Evolutionary conservation across 2,329 filamentous ascomycete species (phyloP), one percentile per base, ranked within the genome.

Genomic region (Fusarium hainanense): DNA sequence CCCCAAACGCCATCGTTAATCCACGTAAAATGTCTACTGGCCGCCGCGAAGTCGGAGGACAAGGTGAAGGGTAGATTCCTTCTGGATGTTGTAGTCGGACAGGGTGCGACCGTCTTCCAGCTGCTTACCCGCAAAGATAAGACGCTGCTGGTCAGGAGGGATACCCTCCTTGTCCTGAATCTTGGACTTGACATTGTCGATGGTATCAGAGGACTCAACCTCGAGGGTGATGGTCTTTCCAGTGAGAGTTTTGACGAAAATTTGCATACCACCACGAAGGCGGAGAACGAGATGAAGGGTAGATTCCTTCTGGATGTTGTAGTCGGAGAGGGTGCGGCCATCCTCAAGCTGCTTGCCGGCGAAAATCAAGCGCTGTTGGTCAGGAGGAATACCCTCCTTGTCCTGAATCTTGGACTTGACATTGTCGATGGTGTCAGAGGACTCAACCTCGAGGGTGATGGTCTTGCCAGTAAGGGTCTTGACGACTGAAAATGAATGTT

Each of bases 401-500:
- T 98, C 94, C 82, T 98, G 94, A 44, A 98, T 98, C 88, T 98
- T 98, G 52, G 88, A 90, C 89, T 98, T 98, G 41, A 98, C 94
- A 68, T 97, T 97, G 85, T 97, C 94, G 82, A 97, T 97, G 42
- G 94, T 97, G 76, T 97, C 94, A 1, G 89, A 92, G 0, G 91
- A 94, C 81, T 97, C 93, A 2, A 97, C 93, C 83, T 97, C 93
- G 4, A 97, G 86, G 9, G 94, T 97, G 79, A 97, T 97, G 54
- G 94, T 97, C 87, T 97, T 97, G 76, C 94, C 94, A 80, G 94
- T 97, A 64, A 98, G 82, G 16, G 91, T 93, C 86, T 93, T 93
- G 78, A 93, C 91, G 77, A 93, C 80, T 81, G 8, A n/a, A 4
- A 14, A 7, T 18, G 16, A 1, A 40, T 47, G 61, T 77, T 72